Percentiles rank a stretch among this genome's conserved stretches.
phyloP scores from a whole-genome alignment of 352 stramenopile species.

The Phytopythium cucurbitacearum region DNA sequence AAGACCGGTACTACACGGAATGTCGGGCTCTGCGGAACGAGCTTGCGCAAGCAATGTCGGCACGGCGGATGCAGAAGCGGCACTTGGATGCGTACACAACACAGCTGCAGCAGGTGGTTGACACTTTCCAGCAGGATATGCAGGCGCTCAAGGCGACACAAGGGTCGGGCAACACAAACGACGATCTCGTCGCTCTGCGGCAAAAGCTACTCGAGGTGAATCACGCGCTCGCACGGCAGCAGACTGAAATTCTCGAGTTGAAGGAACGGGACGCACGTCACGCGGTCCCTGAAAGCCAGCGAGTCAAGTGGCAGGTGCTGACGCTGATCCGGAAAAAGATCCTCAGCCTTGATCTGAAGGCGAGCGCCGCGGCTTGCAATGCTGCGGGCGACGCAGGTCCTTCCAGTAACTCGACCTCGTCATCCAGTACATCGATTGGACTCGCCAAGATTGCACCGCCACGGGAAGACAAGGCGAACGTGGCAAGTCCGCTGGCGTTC shows the following conservation, averaged over 20 bases:
- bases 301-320: conserved; percentile 61
- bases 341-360: conserved; percentile 52
- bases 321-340: conserved; percentile 60
- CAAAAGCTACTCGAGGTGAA: conserved; percentile 69
- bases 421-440: conserved; percentile 6
- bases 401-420: not conserved
- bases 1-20: conserved; percentile 68
- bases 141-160: conserved; percentile 28
- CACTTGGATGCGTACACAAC: conserved; percentile 28
- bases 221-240: conserved; percentile 50
- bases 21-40: conserved; percentile 62
- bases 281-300: conserved; percentile 51
- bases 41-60: conserved; percentile 40
- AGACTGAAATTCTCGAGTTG: conserved; percentile 59
- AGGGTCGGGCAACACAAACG: conserved; percentile 14
- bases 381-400: not conserved
- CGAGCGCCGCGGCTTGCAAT: not conserved
- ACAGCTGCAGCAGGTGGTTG: conserved; percentile 48
- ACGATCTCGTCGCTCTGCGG: conserved; percentile 50
- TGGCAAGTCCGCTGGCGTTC: conserved; percentile 20
- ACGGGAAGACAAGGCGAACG: conserved; percentile 1
- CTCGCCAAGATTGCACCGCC: not conserved
- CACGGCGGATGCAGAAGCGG: conserved; percentile 39
- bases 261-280: conserved; percentile 65
- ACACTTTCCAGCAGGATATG: conserved; percentile 58